Evolutionary conservation across 2,329 filamentous ascomycete species (phyloP), one percentile per base, ranked within the genome.

Genomic region (Penicillium sp.): DNA sequence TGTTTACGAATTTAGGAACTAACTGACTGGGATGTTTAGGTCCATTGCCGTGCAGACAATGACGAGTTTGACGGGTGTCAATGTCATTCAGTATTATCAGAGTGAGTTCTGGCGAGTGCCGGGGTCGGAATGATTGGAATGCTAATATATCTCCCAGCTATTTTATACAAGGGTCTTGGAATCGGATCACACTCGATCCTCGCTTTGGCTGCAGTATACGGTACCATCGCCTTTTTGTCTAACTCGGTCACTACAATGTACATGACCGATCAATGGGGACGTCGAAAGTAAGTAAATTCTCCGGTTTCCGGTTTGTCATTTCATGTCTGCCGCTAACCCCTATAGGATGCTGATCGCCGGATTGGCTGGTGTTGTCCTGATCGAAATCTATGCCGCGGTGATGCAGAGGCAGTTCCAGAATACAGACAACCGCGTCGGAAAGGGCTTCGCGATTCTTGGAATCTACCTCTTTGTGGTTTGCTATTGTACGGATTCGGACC

Each of bases 381-480:
- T 83, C 47, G 81, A 85, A 63, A 84, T 85, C 51, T 86, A 85
- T 61, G 76, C 82, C 0, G 81, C 83, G 1, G 78, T 85, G 41
- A 85, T 86, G 81, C 83, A 85, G 68, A 74, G 76, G 29, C 68
- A 78, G 45, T 86, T 85, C 65, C 81, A 85, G 63, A 74, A 82
- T 58, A 82, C 79, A 0, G 67, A 82, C 55, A 85, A 84, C 65
- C 70, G 72, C 5, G 65, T 84, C 29, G 83, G 83, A 38, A 85
- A 86, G 64, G 83, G 82, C 0, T 86, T 85, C 64, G 81, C 83
- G 0, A 79, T 86, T 29, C 70, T 85, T 1, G 83, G 82, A 0
- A 85, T 86, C 27, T 86, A 84, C 58, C 72, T 85, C 0, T 85
- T 85, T 59, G 83, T 81, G 2, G 77, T 84, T 2, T 75, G 70